These are phyloP conservation scores for Laguncularia racemosa DNA, from an alignment of 345 rosid species.

Conservation along the genomic window DNA sequence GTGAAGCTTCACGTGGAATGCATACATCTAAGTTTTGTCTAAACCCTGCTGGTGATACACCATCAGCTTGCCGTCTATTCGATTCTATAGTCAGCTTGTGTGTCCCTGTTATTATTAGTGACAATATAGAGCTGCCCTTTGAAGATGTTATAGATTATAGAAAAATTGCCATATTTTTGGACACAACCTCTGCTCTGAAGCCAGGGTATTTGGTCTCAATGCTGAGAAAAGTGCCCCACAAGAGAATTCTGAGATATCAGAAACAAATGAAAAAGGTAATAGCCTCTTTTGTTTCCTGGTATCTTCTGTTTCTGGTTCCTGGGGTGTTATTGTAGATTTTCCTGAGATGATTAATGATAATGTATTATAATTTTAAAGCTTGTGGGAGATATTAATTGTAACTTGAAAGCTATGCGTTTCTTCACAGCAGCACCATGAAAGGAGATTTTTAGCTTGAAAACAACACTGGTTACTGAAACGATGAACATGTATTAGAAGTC, in stretches of 20 bases:
- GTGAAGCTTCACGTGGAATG: slow-evolving; percentile 87
- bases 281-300: background rate
- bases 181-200: slow-evolving; percentile 48
- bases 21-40: slow-evolving; percentile 93
- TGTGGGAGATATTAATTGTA: too few species aligned
- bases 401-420: too few species aligned
- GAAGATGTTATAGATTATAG: slow-evolving; percentile 88
- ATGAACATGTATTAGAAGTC: too few species aligned
- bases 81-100: slow-evolving; percentile 98
- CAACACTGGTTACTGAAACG: too few species aligned
- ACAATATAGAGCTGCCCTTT: slow-evolving; percentile 86
- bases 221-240: slow-evolving; percentile 46
- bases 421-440: too few species aligned
- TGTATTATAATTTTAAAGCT: too few species aligned
- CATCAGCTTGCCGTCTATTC: slow-evolving; percentile 95
- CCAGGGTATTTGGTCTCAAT: slow-evolving; percentile 56
- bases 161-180: slow-evolving; percentile 76
- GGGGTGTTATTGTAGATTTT: background rate
- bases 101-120: slow-evolving; percentile 85
- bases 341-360: background rate
- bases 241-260: slow-evolving; percentile 70
- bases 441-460: too few species aligned
- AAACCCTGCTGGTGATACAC: slow-evolving; percentile 98
- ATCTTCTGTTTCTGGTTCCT: background rate
- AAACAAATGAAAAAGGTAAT: slow-evolving; percentile 59